Conservation (phyloP, 345 rosid genomes). For the Aquilaria sinensis region DNA sequence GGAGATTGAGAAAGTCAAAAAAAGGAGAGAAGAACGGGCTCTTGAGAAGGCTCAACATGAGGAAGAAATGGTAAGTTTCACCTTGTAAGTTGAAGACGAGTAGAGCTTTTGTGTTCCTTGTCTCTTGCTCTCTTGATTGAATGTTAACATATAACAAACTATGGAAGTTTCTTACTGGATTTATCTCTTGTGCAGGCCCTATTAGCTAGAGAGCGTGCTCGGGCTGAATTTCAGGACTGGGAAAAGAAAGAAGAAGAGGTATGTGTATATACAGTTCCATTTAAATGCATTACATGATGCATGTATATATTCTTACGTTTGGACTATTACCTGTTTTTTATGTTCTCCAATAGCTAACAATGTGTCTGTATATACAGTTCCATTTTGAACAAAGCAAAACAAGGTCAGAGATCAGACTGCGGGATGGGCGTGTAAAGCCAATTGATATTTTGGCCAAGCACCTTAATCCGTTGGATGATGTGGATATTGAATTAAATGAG, state of each 20-base stretch:
- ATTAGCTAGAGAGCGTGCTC: slow-evolving; percentile 93
- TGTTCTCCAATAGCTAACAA: slow-evolving; percentile 8
- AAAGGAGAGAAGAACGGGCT: slow-evolving; percentile 96
- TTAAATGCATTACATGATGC: background rate
- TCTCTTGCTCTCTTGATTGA: background rate
- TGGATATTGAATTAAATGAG: slow-evolving; percentile 75
- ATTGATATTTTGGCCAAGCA: slow-evolving; percentile 83
- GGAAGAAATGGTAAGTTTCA: slow-evolving; percentile 77
- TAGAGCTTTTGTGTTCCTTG: background rate
- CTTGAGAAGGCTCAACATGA: slow-evolving; percentile 86
- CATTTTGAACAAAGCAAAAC: slow-evolving; percentile 98
- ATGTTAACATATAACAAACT: no score
- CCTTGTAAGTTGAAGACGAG: background rate
- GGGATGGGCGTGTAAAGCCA: slow-evolving; percentile 86
- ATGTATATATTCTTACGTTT: no score
- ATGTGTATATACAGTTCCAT: background rate
- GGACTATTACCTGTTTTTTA: background rate
- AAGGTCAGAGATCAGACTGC: slow-evolving; percentile 78
- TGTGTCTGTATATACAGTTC: slow-evolving; percentile 45
- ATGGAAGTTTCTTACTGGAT: background rate
- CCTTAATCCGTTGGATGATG: slow-evolving; percentile 72
- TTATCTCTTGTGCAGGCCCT: slow-evolving; percentile 45
- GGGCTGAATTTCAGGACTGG: slow-evolving; percentile 97
- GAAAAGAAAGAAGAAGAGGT: slow-evolving; percentile 99
- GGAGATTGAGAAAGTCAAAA: slow-evolving; percentile 92